Evolutionary conservation across 1,284 basidiomycete genomes (phyloP).

Genomic region (Phellopilus nigrolimitatus): DNA sequence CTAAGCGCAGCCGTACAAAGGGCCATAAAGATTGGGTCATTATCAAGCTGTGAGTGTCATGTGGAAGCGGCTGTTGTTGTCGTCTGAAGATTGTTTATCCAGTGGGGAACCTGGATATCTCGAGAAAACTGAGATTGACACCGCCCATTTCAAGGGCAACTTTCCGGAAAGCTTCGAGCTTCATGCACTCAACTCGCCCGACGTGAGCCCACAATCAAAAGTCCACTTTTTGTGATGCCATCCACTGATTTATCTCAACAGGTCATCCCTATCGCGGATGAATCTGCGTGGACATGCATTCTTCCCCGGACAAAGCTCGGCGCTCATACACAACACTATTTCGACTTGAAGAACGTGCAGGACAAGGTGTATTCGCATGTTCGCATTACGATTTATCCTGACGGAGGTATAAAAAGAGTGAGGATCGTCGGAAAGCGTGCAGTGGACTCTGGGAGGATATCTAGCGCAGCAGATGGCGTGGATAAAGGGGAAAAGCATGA

Average conservation of each 20-base stretch:
- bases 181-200: slow-evolving; percentile 54
- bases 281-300: slow-evolving; percentile 67
- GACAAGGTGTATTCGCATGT: slow-evolving; percentile 75
- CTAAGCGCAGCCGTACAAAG: slow-evolving; percentile 76
- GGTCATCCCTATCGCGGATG: slow-evolving; percentile 31
- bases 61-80: too few relatives aligned
- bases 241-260: slow-evolving; percentile 21
- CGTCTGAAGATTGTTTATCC: too few relatives aligned
- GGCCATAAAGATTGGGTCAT: slow-evolving; percentile 90
- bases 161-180: slow-evolving; percentile 89
- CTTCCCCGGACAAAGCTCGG: slow-evolving; percentile 79
- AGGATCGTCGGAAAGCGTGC: slow-evolving; percentile 72
- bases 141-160: slow-evolving; percentile 94
- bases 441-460: slow-evolving; percentile 10
- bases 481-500: neutral
- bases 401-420: slow-evolving; percentile 93
- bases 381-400: slow-evolving; percentile 86
- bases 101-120: slow-evolving; percentile 70
- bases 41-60: slow-evolving; percentile 79
- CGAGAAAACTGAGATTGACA: slow-evolving; percentile 85
- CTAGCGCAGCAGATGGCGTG: neutral
- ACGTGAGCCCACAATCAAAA: slow-evolving; percentile 39
- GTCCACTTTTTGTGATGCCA: slow-evolving; percentile 28
- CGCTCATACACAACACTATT: slow-evolving; percentile 86
- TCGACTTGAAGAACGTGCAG: slow-evolving; percentile 68